Evolutionary conservation across 2,329 filamentous ascomycete species (phyloP).

Genomic region (Botrytis galanthina): DNA sequence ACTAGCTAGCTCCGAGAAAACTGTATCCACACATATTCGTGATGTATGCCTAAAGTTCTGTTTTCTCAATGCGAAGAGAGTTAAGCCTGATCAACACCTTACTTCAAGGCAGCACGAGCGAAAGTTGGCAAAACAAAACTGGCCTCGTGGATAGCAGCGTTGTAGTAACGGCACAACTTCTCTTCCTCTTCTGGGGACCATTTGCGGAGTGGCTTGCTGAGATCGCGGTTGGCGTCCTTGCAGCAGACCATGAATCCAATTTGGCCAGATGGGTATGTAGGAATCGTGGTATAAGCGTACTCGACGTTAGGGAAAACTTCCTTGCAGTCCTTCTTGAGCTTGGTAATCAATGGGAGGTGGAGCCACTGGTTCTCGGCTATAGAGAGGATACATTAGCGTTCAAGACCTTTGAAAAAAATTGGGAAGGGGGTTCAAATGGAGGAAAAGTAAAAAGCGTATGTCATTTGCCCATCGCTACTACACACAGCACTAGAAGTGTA

Average conservation of each 20-base stretch:
- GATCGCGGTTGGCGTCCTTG: conserved; percentile 84
- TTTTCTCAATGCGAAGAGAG: not conserved
- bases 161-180: conserved; percentile 95
- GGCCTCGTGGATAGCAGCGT: conserved; percentile 92
- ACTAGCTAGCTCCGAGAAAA: not conserved
- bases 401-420: conserved; percentile 21
- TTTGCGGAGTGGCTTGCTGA: conserved; percentile 78
- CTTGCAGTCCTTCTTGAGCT: conserved; percentile 95
- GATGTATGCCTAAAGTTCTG: not conserved
- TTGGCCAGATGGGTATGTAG: conserved; percentile 97
- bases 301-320: conserved; percentile 97
- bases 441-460: conserved; percentile 15
- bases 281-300: conserved; percentile 99
- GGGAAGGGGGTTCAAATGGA: not conserved
- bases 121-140: conserved; percentile 93
- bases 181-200: conserved; percentile 89
- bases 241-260: conserved; percentile 99
- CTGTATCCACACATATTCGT: not conserved
- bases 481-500: conserved; percentile 54
- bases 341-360: conserved; percentile 86
- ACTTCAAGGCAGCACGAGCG: conserved; percentile 72
- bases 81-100: conserved; percentile 29
- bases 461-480: conserved; percentile 20
- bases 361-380: conserved; percentile 99
- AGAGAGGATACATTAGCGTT: conserved; percentile 21